A percentile compares a stretch with the other conserved stretches of the same genome.
These are phyloP conservation scores for Aspergillus kassunensis DNA, from an alignment of 495 filamentous ascomycete species.

Conservation along the genomic window DNA sequence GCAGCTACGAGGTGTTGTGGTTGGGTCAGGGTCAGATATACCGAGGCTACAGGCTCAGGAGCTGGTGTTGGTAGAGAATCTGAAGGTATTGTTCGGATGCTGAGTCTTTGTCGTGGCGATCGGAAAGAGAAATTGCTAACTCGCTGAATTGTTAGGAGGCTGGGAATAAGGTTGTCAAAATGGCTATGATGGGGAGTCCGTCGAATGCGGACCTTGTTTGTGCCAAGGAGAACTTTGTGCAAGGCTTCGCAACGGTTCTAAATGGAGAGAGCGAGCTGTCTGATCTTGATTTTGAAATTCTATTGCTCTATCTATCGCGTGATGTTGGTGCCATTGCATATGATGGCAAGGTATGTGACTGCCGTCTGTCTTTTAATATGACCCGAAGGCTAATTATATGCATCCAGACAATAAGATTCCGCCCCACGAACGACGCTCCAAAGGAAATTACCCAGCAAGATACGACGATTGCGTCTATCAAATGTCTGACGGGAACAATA, in stretches of 20 bases:
- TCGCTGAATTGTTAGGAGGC: conserved; percentile 36
- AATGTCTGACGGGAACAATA: conserved; percentile 59
- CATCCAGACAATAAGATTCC: conserved; percentile 75
- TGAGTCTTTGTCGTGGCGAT: neutral
- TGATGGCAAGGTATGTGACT: conserved; percentile 52
- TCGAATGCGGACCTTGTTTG: conserved; percentile 61
- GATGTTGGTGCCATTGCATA: conserved; percentile 62
- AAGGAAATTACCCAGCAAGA: conserved; percentile 67
- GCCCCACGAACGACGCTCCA: conserved; percentile 39
- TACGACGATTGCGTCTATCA: conserved; percentile 72
- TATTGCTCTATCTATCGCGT: conserved; percentile 68
- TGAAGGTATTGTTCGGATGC: conserved; percentile 38
- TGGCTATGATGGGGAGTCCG: conserved; percentile 34
- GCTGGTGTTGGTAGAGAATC: conserved; percentile 51
- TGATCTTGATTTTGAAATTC: conserved; percentile 60
- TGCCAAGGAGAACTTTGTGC: conserved; percentile 59
- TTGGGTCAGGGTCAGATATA: conserved; percentile 33
- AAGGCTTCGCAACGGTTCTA: conserved; percentile 52
- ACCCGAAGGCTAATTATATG: conserved; percentile 19
- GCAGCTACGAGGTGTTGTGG: conserved; percentile 60
- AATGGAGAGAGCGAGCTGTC: conserved; percentile 52
- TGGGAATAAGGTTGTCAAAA: conserved; percentile 40
- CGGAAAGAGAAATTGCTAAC: neutral
- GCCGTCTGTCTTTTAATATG: neutral
- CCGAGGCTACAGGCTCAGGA: conserved; percentile 33